These are phyloP conservation scores for Jamesozyma gamospora DNA, from an alignment of 805 yeast genomes.

Conservation along the genomic window DNA sequence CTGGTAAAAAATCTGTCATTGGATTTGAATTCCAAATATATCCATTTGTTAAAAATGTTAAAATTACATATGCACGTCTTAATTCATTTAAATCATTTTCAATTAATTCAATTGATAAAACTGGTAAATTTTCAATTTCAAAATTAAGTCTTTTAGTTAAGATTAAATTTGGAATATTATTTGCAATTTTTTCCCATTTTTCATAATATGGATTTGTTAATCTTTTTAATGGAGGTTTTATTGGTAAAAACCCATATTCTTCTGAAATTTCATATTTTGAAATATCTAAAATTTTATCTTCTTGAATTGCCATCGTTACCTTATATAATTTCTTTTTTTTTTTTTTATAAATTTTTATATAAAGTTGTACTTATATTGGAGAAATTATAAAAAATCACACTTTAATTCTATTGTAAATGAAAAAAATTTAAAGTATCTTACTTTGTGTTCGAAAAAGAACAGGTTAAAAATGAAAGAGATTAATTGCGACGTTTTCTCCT, in stretches of 20 bases:
- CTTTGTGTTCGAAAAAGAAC: too few relatives aligned
- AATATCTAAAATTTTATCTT: neutral
- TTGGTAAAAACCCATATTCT: constrained; percentile 71
- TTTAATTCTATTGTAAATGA: too few relatives aligned
- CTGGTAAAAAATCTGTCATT: constrained; percentile 57
- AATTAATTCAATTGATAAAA: constrained; percentile 36
- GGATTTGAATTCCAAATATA: constrained; percentile 75
- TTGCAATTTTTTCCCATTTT: constrained; percentile 70
- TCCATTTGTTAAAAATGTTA: constrained; percentile 77
- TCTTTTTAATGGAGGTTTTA: constrained; percentile 46
- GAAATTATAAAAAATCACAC: too few relatives aligned
- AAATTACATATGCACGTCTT: constrained; percentile 71
- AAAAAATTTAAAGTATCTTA: too few relatives aligned
- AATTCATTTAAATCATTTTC: constrained; percentile 38
- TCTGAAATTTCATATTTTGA: constrained; percentile 53
- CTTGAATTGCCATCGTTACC: neutral
- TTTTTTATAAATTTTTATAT: too few relatives aligned
- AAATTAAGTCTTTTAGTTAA: constrained; percentile 52
- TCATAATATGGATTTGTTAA: constrained; percentile 53
- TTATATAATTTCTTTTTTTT: neutral
- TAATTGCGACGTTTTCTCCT: neutral
- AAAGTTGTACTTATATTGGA: too few relatives aligned
- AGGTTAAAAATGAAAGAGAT: too few relatives aligned
- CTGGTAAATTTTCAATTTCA: constrained; percentile 56
- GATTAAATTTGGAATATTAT: constrained; percentile 54